Evolutionary conservation across 306 rosid species (phyloP).

Genomic region (Chamaecrista fasciculata): DNA sequence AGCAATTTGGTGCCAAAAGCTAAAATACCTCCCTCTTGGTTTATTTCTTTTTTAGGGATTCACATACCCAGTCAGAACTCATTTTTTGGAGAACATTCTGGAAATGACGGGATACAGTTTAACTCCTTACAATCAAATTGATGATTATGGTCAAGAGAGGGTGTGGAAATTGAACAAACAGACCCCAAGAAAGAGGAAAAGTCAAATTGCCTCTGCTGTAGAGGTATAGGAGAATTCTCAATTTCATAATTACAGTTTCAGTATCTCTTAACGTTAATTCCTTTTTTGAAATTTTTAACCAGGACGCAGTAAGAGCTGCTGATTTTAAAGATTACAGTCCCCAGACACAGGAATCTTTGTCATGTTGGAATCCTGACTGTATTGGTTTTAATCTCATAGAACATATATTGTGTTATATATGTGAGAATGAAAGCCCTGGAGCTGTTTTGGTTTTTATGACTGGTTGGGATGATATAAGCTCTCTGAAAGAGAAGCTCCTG

Average conservation of each 20-base stretch:
- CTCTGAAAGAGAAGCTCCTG: slow-evolving; percentile 80
- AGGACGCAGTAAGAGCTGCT: slow-evolving; percentile 83
- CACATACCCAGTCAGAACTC: slow-evolving; percentile 75
- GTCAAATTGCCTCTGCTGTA: slow-evolving; percentile 84
- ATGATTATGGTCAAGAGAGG: slow-evolving; percentile 94
- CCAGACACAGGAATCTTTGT: slow-evolving; percentile 79
- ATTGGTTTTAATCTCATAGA: slow-evolving; percentile 88
- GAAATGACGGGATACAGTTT: slow-evolving; percentile 73
- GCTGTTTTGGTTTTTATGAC: slow-evolving; percentile 97
- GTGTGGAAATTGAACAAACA: slow-evolving; percentile 88
- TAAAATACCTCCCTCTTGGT: neutral
- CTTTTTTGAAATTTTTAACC: slow-evolving; percentile 34
- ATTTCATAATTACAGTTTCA: slow-evolving; percentile 19
- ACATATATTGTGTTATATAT: slow-evolving; percentile 67
- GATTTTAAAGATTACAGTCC: slow-evolving; percentile 64
- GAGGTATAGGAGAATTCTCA: slow-evolving; percentile 54
- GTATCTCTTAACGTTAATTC: slow-evolving; percentile 21
- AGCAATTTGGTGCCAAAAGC: slow-evolving; percentile 23
- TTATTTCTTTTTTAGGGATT: slow-evolving; percentile 59
- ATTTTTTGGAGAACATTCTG: slow-evolving; percentile 86
- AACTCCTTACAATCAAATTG: slow-evolving; percentile 83
- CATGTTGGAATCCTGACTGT: slow-evolving; percentile 93
- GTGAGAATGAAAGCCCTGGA: slow-evolving; percentile 78
- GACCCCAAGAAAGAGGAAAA: slow-evolving; percentile 93
- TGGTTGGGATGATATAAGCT: slow-evolving; percentile 96